Evolutionary conservation across 2,329 filamentous ascomycete genomes (phyloP).

Genomic region (Aspergillus fumigatus): DNA sequence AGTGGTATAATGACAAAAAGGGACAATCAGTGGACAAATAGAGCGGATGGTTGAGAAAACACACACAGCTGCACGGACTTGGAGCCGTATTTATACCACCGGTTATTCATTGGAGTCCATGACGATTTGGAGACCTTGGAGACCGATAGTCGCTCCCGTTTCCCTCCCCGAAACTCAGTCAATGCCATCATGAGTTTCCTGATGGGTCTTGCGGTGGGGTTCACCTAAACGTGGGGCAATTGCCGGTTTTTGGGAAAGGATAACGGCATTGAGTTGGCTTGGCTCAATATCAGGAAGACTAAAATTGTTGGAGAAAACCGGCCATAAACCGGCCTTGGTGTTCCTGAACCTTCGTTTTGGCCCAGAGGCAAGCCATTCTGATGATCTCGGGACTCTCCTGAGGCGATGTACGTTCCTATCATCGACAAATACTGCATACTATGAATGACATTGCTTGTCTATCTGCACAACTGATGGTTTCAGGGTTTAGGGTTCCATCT

Average conservation of each 20-base stretch:
- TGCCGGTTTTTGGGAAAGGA: neutral
- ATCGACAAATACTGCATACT: neutral
- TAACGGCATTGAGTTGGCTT: neutral
- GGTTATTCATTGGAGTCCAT: neutral
- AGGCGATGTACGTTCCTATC: neutral
- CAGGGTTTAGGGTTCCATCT: constrained; percentile 8
- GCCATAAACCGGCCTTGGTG: neutral
- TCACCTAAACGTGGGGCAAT: neutral
- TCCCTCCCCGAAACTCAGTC: neutral
- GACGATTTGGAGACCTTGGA: neutral
- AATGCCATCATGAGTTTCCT: neutral
- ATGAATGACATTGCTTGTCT: neutral
- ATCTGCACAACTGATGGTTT: neutral
- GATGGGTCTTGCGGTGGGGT: neutral
- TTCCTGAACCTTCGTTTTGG: neutral
- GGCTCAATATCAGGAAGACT: neutral
- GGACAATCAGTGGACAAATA: neutral
- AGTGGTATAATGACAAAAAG: neutral
- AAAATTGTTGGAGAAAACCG: neutral
- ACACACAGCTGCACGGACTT: neutral
- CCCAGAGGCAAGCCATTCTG: neutral
- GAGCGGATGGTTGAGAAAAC: neutral
- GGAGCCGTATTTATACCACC: neutral
- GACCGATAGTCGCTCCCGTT: neutral
- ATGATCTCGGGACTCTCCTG: too few species aligned